phyloP scores from a whole-genome alignment of 352 stramenopile species.

The Phytopythium cucurbitacearum region DNA sequence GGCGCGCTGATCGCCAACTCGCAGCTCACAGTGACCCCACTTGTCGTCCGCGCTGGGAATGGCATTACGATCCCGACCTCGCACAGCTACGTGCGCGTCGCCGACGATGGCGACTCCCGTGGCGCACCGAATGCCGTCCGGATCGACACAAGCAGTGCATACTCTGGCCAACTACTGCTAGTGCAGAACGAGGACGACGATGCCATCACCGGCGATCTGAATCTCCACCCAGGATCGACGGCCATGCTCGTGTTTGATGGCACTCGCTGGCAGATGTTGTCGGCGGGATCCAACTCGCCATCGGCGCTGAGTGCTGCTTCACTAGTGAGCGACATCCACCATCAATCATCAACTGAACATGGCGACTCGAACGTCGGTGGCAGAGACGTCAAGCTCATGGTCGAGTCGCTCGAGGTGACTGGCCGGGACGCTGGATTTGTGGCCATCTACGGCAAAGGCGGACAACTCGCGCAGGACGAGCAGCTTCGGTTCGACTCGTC shows the following conservation, averaged over 20 bases:
- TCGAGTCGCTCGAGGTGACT: slow-evolving; percentile 55
- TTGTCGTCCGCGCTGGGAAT: slow-evolving; percentile 29
- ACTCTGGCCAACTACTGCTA: slow-evolving; percentile 59
- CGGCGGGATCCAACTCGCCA: neutral
- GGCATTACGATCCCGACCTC: slow-evolving; percentile 46
- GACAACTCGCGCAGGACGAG: slow-evolving; percentile 53
- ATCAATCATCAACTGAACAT: neutral
- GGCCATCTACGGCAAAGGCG: slow-evolving; percentile 67
- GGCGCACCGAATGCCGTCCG: slow-evolving; percentile 19
- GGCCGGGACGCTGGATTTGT: slow-evolving; percentile 50
- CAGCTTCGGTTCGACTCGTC: slow-evolving; percentile 58
- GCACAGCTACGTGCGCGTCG: slow-evolving; percentile 71
- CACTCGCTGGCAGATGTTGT: neutral
- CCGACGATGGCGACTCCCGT: slow-evolving; percentile 30
- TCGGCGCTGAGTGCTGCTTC: neutral
- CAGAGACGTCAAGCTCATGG: slow-evolving; percentile 53
- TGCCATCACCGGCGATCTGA: slow-evolving; percentile 38
- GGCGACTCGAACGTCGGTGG: slow-evolving; percentile 73
- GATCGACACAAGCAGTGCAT: slow-evolving; percentile 39
- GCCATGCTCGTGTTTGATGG: slow-evolving; percentile 76
- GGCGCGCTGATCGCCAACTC: slow-evolving; percentile 47
- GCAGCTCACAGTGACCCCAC: slow-evolving; percentile 45
- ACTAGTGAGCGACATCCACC: neutral
- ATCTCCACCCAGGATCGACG: slow-evolving; percentile 37
- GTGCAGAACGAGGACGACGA: slow-evolving; percentile 76